phyloP scores from a whole-genome alignment of 257 asterid species.

The Eucommia ulmoides region DNA sequence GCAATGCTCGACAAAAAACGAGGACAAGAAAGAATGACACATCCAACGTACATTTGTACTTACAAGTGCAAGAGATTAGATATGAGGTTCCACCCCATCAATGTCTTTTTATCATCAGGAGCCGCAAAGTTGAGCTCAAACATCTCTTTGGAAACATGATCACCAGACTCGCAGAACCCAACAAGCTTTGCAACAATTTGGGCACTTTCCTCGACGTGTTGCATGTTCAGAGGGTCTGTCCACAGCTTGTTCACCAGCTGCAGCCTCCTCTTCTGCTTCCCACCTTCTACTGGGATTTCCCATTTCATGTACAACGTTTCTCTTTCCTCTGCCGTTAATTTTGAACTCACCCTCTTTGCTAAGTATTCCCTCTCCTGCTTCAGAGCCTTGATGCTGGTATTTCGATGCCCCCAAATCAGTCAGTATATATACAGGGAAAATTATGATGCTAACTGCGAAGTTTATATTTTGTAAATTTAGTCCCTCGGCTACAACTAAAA shows the following conservation, averaged over 20 bases:
- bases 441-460: too few relatives aligned
- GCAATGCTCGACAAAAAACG: too few relatives aligned
- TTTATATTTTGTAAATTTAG: too few relatives aligned
- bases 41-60: too few relatives aligned
- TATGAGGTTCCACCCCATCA: conserved; percentile 81
- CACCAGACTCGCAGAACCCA: conserved; percentile 78
- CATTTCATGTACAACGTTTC: conserved; percentile 70
- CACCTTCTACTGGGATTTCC: conserved; percentile 75
- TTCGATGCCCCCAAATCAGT: too few relatives aligned
- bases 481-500: too few relatives aligned
- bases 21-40: too few relatives aligned
- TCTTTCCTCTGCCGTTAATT: conserved; percentile 66
- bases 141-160: conserved; percentile 68
- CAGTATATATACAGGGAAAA: too few relatives aligned
- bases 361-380: conserved; percentile 87
- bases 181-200: conserved; percentile 87
- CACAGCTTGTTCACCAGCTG: conserved; percentile 76
- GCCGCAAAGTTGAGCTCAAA: conserved; percentile 77
- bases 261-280: conserved; percentile 57
- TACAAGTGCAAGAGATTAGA: conserved; percentile 70
- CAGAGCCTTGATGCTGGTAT: conserved; percentile 84
- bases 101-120: conserved; percentile 69
- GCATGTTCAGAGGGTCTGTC: conserved; percentile 79
- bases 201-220: conserved; percentile 74
- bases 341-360: conserved; percentile 77